Conservation (phyloP, 2,329 filamentous ascomycete species). For the Trichoderma sp. region DNA sequence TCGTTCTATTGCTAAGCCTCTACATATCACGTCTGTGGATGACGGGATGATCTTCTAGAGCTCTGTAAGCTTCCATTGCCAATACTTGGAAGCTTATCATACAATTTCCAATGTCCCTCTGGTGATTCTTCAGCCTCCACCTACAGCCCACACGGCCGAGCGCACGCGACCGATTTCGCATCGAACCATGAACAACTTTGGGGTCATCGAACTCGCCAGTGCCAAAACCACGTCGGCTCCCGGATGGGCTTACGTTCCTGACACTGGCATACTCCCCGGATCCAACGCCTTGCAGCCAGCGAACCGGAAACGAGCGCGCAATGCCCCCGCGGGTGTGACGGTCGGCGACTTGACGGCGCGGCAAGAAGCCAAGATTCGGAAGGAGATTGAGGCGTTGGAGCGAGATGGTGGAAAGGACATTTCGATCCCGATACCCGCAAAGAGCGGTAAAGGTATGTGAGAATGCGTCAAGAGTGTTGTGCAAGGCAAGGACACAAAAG, state of each 20-base stretch:
- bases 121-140: not conserved
- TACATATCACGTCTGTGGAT: not conserved
- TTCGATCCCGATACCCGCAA: constrained; percentile 68
- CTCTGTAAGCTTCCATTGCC: not conserved
- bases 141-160: not conserved
- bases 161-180: not conserved
- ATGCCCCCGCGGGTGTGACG: constrained; percentile 53
- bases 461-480: not conserved
- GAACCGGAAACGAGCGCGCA: constrained; percentile 74
- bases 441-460: constrained; percentile 49
- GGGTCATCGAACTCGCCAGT: constrained; percentile 81
- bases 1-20: not conserved
- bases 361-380: constrained; percentile 78
- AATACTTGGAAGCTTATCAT: not conserved
- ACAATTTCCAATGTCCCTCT: not conserved
- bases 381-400: constrained; percentile 81
- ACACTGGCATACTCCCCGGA: constrained; percentile 62
- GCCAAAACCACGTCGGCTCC: constrained; percentile 71
- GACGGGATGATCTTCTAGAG: constrained; percentile 8
- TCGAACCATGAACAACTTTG: constrained; percentile 65
- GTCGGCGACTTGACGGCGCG: constrained; percentile 74
- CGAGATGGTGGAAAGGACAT: constrained; percentile 76
- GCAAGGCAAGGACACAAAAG: not conserved
- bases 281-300: constrained; percentile 56
- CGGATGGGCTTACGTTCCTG: constrained; percentile 91